These are phyloP conservation scores for Ophiostoma australiae DNA, from an alignment of 2,329 filamentous ascomycete genomes.

Conservation along the genomic window DNA sequence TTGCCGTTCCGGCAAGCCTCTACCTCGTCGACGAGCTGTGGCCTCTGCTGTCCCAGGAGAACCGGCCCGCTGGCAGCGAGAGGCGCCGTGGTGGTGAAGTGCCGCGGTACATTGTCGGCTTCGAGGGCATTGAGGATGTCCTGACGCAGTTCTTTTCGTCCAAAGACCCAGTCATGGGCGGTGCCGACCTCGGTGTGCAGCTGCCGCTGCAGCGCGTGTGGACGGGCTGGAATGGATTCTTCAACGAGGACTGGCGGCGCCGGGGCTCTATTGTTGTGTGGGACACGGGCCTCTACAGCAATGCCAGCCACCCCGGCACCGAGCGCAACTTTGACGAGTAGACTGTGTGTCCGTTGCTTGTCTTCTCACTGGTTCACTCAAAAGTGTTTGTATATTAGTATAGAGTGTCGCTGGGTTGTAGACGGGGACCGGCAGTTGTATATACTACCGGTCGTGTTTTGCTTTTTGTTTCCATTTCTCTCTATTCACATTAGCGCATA, in stretches of 20 bases:
- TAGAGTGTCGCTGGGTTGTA: background rate
- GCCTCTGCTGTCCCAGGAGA: conserved; percentile 28
- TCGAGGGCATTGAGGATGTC: conserved; percentile 53
- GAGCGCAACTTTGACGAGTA: conserved; percentile 17
- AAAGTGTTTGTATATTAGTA: background rate
- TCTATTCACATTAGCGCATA: background rate
- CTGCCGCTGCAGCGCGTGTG: conserved; percentile 45
- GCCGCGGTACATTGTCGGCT: conserved; percentile 57
- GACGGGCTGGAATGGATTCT: conserved; percentile 56
- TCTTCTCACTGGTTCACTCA: background rate
- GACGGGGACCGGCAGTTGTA: background rate
- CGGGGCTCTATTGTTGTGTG: conserved; percentile 56
- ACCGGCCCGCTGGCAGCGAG: background rate
- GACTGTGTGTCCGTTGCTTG: background rate
- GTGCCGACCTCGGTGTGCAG: conserved; percentile 40
- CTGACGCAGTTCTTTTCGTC: conserved; percentile 41
- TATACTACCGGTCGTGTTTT: background rate
- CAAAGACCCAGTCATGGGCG: conserved; percentile 28
- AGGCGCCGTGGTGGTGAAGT: conserved; percentile 34
- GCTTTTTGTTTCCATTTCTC: background rate
- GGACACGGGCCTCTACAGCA: conserved; percentile 43
- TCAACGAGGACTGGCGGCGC: conserved; percentile 58
- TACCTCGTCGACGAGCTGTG: conserved; percentile 44
- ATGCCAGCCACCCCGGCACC: conserved; percentile 27
- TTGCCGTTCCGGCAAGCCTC: conserved; percentile 46